Base-by-base conservation (phyloP, 495 filamentous ascomycete species). In the Copromyces sp. region DNA sequence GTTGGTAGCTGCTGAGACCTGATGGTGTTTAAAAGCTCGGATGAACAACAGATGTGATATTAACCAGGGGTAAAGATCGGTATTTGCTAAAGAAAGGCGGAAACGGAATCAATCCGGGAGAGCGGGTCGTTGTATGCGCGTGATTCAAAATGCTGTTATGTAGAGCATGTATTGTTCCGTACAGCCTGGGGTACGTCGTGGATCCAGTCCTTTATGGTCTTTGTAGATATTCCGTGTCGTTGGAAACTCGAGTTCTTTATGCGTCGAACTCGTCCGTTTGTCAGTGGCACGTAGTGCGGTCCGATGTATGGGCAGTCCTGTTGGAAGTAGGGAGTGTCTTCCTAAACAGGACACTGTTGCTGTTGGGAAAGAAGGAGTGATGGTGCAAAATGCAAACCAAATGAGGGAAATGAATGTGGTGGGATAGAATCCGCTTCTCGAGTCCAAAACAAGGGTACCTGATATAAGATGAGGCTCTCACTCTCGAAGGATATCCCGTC, bases 181-280 rank as follows among this genome's bases (percentile, higher is more conserved):
- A 61, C 68, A 45, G 71, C 32, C 39, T 69, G 17, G 70, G 69
- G 41, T 44, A 59, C 16, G 69, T 61, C 38, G 35, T 69, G 61
- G 73, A 74, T 72, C 73, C 59, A 68, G 70, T 72, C 70, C 70
- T 68, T 72, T 68, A 65, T 65, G 14, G 53, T 65, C 53, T 65
- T 65, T 35, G 53, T 65, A 35, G 7, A 35, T 35, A 17, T 65
- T 65, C 53, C 53, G 29, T 16, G 24, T 61, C 29, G 53, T 61
- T 61, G 53, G 53, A 61, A 61, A 35, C 53, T 32, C 29, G 32
- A 65, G 53, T 65, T 65, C 53, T 65, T 65, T 65, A 65, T 65
- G 53, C 29, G 53, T 65, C 53, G 12, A 65, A 65, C 29, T 65
- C 53, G 29, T 65, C 14, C 14, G 14, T 65, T 35, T 65, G 53